phyloP scores from a whole-genome alignment of 371 early-diverging fungal species.

The Haplosporangium sp. region DNA sequence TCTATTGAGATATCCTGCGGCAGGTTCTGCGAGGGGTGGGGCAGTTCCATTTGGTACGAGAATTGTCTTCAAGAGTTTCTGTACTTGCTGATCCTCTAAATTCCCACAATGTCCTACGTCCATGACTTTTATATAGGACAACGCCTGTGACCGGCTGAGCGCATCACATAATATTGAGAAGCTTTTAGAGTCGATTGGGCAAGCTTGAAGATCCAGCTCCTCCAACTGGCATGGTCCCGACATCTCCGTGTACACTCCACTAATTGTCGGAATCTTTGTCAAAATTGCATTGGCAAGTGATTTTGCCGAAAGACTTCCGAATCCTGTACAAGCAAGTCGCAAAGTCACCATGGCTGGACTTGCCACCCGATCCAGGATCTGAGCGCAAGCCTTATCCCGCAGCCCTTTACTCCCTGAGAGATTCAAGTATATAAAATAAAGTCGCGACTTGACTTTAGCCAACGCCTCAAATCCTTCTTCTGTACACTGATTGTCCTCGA shows the following conservation, averaged over 20 bases:
- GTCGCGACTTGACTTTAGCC: constrained; percentile 29
- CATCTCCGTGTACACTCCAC: not conserved
- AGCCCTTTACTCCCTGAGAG: constrained; percentile 31
- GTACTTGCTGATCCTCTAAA: constrained; percentile 20
- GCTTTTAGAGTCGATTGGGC: constrained; percentile 25
- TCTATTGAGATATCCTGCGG: not conserved
- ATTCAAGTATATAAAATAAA: constrained; percentile 37
- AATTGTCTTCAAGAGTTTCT: constrained; percentile 14
- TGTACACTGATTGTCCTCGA: constrained; percentile 46
- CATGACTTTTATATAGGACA: constrained; percentile 21
- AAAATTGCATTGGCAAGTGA: constrained; percentile 15
- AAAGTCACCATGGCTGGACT: constrained; percentile 32
- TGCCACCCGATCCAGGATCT: constrained; percentile 25
- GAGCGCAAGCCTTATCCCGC: constrained; percentile 34
- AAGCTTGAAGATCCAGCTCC: constrained; percentile 49
- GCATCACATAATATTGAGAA: constrained; percentile 16
- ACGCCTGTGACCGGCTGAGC: constrained; percentile 3
- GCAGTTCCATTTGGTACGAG: constrained; percentile 26
- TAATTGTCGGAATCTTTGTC: not conserved
- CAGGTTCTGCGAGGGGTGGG: not conserved
- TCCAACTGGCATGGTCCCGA: constrained; percentile 25
- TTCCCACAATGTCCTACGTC: constrained; percentile 35
- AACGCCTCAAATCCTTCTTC: constrained; percentile 31
- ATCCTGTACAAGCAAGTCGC: constrained; percentile 36
- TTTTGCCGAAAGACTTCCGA: constrained; percentile 33